Conservation (phyloP, 352 stramenopile genomes). For the Pythium rhizo-oryzae region DNA sequence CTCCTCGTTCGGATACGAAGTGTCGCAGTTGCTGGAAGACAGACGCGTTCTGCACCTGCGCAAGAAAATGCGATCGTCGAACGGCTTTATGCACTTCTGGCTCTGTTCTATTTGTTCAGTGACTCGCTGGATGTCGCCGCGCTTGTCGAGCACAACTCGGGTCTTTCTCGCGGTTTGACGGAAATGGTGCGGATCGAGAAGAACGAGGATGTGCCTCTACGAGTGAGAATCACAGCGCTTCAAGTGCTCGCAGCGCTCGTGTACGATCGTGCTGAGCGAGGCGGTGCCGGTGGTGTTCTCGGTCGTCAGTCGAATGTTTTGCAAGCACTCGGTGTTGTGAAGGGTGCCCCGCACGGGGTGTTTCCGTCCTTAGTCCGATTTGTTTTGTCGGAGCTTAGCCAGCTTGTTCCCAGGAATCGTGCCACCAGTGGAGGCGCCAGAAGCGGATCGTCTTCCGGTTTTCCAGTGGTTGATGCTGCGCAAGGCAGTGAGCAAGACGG, state of each 20-base stretch:
- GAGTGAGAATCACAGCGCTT: conserved; percentile 60
- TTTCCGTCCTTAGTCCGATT: conserved; percentile 85
- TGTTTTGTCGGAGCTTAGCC: conserved; percentile 71
- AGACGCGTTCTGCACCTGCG: conserved; percentile 8
- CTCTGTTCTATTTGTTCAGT: conserved; percentile 77
- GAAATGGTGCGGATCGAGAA: conserved; percentile 80
- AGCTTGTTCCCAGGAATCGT: conserved; percentile 16
- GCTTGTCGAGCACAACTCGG: conserved; percentile 79
- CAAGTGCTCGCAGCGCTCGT: conserved; percentile 82
- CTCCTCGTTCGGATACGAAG: conserved; percentile 69
- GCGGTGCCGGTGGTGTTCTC: conserved; percentile 65
- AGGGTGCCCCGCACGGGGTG: conserved; percentile 75
- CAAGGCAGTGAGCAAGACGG: conserved; percentile 46
- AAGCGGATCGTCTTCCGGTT: conserved; percentile 3
- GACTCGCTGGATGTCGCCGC: conserved; percentile 76
- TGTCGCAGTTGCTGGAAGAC: conserved; percentile 37
- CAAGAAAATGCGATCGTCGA: conserved; percentile 68
- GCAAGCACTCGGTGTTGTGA: conserved; percentile 71
- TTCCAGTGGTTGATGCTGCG: neutral
- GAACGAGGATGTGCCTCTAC: conserved; percentile 55
- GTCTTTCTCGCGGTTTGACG: conserved; percentile 70
- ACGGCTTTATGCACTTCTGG: conserved; percentile 64
- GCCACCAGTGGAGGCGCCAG: neutral
- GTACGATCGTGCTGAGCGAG: conserved; percentile 69
- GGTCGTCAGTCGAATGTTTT: conserved; percentile 83